These are phyloP conservation scores for Penicillium crustosum DNA, from an alignment of 2,329 filamentous ascomycete genomes.

Conservation along the genomic window DNA sequence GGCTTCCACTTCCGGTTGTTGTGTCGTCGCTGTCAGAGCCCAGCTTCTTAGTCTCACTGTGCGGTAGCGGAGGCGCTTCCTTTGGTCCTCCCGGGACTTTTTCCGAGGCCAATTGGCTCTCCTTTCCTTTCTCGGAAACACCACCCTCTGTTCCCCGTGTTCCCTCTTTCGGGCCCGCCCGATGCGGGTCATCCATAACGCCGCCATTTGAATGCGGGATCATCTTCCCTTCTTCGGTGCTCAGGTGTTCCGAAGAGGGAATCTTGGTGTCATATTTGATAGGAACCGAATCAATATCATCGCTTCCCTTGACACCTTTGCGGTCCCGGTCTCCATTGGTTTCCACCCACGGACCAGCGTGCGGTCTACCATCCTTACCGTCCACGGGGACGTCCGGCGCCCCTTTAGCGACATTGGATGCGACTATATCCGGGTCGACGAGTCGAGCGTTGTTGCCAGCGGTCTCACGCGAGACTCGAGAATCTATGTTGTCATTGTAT, in stretches of 20 bases:
- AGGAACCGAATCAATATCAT: conserved; percentile 37
- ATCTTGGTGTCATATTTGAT: conserved; percentile 26
- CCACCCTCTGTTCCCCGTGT: conserved; percentile 87
- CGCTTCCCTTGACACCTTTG: conserved; percentile 39
- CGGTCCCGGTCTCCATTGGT: conserved; percentile 50
- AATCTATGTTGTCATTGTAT: conserved; percentile 19
- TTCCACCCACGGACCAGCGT: conserved; percentile 72
- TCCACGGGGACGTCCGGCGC: conserved; percentile 86
- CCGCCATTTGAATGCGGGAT: conserved; percentile 65
- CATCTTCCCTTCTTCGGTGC: conserved; percentile 36
- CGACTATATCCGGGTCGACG: conserved; percentile 18
- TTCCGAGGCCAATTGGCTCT: conserved; percentile 65
- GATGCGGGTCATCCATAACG: conserved; percentile 87
- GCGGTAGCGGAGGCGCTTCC: conserved; percentile 76
- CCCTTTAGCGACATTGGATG: conserved; percentile 44
- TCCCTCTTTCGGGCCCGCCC: conserved; percentile 74
- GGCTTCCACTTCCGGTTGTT: conserved; percentile 38
- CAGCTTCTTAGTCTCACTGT: conserved; percentile 74
- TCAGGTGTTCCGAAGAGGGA: conserved; percentile 39
- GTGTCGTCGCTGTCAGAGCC: conserved; percentile 35
- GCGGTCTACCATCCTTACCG: conserved; percentile 89
- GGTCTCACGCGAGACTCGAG: conserved; percentile 13
- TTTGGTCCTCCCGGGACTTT: conserved; percentile 83
- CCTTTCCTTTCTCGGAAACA: conserved; percentile 82
- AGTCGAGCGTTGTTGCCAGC: conserved; percentile 16